Conservation (phyloP, 169 alveolate genomes). For the Cyclospora cayetanensis region DNA sequence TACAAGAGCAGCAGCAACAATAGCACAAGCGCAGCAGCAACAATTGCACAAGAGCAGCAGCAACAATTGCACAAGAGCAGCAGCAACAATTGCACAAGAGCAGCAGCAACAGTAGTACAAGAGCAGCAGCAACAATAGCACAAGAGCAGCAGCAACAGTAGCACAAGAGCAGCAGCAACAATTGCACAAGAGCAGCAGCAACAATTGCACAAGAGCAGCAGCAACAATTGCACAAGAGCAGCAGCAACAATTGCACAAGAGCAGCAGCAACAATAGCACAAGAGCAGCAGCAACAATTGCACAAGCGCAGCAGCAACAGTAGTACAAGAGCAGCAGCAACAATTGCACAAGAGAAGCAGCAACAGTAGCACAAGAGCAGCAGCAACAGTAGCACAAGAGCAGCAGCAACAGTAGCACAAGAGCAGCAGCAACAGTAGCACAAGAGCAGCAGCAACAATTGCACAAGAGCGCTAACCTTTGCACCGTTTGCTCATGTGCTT, state of each 20-base stretch:
- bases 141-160: background rate
- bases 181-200: background rate
- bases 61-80: background rate
- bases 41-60: background rate
- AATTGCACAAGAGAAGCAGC: conserved; percentile 1
- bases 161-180: background rate
- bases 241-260: conserved; percentile 1
- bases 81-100: background rate
- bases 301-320: background rate
- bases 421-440: background rate
- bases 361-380: background rate
- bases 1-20: conserved; percentile 12
- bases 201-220: background rate
- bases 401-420: background rate
- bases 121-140: conserved; percentile 23
- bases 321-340: background rate
- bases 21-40: background rate
- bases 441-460: background rate
- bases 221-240: background rate
- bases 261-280: background rate
- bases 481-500: background rate
- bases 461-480: background rate
- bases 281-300: background rate
- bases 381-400: background rate
- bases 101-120: background rate